These are phyloP conservation scores for Eucalyptus pumila DNA, from an alignment of 345 rosid species.

Conservation along the genomic window DNA sequence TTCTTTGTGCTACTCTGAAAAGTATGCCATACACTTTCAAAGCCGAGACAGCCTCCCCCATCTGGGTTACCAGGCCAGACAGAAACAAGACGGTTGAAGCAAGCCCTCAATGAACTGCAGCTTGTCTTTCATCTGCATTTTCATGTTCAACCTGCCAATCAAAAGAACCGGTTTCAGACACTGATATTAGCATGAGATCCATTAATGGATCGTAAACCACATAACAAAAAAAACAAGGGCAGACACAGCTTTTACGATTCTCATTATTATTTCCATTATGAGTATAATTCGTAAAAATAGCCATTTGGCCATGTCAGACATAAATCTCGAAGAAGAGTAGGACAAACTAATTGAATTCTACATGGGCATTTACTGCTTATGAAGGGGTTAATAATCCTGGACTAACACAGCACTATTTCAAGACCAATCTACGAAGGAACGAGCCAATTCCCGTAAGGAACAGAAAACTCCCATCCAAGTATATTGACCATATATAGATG, in stretches of 20 bases:
- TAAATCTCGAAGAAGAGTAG: background rate
- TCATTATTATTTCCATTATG: background rate
- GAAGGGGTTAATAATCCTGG: background rate
- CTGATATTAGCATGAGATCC: background rate
- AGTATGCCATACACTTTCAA: background rate
- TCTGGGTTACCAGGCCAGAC: background rate
- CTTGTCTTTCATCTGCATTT: constrained; percentile 29
- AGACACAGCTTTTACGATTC: background rate
- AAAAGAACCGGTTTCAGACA: background rate
- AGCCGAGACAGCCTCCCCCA: background rate
- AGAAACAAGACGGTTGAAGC: background rate
- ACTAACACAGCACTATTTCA: background rate
- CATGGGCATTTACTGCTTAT: background rate
- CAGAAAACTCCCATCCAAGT: background rate
- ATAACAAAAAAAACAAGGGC: background rate
- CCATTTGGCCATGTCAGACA: background rate
- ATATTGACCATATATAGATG: background rate
- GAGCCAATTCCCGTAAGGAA: too few species aligned
- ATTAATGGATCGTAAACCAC: background rate
- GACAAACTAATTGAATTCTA: background rate
- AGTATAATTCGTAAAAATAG: background rate
- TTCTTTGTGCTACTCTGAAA: background rate
- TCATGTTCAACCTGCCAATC: constrained; percentile 51
- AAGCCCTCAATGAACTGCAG: constrained; percentile 12
- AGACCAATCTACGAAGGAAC: background rate